Base-by-base conservation (phyloP, 805 yeast species). In the Aciculoconidium aculeatum region DNA sequence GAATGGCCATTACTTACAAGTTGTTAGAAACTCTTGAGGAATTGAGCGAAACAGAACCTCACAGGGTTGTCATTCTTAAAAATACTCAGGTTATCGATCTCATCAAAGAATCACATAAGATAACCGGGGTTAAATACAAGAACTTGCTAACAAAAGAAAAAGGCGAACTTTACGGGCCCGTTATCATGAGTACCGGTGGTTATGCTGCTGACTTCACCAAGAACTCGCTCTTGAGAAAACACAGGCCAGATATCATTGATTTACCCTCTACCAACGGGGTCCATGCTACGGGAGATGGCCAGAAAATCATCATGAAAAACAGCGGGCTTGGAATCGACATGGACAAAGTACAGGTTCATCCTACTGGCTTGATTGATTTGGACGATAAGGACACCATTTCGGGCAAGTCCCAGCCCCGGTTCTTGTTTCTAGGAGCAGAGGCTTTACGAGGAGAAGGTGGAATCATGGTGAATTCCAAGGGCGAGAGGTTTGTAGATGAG, bases 401-500 rank as follows among this genome's bases (percentile, higher is more conserved):
- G 11, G 69, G 68, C n/a, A 46, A 40, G 23, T 47, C 44, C 11
- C 36, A 41, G 5, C 75, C 75, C 1, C 59, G 77, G 34, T 74
- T 73, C 45, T 58, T 73, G 32, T 71, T 73, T 36, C 55, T 77
- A 23, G 82, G 81, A 6, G 82, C 81, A 3, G 82, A 76, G 48
- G 80, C 79, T 5, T 56, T 77, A 19, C 58, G 82, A 35, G 82
- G 82, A 10, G 79, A 72, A 49, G 83, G 83, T 17, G 83, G 81
- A 0, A 60, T 77, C 21, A 61, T 77, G 48, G 46, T 77, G 27
- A 69, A 73, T 42, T 46, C 50, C 9, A 55, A 60, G 31, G 79
- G 79, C 17, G 66, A 69, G 26, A 56, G 82, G 28, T 76, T 75
- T 49, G 72, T 72, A 18, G 75, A 76, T 45, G 82, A 76, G 46